These are phyloP conservation scores for Actinomortierella ambigua DNA, from an alignment of 371 early-diverging fungal genomes.

Conservation along the genomic window DNA sequence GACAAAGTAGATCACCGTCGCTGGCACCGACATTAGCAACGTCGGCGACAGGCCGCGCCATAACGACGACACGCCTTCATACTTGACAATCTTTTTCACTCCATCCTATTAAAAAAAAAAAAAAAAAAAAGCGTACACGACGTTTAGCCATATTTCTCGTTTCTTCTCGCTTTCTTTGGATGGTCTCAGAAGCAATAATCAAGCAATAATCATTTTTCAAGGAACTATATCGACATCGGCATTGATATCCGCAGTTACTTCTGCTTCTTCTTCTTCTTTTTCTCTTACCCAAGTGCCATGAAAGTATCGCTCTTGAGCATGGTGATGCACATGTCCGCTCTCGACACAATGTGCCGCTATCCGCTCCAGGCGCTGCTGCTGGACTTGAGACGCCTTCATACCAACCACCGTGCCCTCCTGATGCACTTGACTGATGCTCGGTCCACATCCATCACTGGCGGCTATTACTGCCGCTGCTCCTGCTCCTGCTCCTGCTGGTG, in stretches of 20 bases:
- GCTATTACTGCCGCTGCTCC: slow-evolving; percentile 18
- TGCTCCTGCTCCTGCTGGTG: slow-evolving; percentile 17
- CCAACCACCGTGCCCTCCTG: slow-evolving; percentile 37
- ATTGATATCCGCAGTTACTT: slow-evolving; percentile 3
- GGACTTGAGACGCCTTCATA: slow-evolving; percentile 27
- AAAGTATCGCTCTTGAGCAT: slow-evolving; percentile 35
- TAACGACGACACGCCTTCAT: slow-evolving; percentile 79
- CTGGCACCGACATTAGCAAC: slow-evolving; percentile 87
- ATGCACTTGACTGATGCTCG: slow-evolving; percentile 37
- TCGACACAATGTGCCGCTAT: slow-evolving; percentile 40
- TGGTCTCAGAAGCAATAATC: no score
- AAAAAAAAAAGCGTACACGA: no score
- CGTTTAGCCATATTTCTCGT: no score
- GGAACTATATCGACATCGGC: no score
- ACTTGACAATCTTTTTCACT: slow-evolving; percentile 73
- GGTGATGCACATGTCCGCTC: slow-evolving; percentile 24
- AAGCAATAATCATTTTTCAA: no score
- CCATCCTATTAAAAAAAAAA: slow-evolving; percentile 65
- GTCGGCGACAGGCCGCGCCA: slow-evolving; percentile 93
- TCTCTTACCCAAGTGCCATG: slow-evolving; percentile 45
- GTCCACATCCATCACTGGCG: slow-evolving; percentile 28
- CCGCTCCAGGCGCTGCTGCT: slow-evolving; percentile 35
- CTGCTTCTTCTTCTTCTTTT: neutral
- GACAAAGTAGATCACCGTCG: slow-evolving; percentile 92
- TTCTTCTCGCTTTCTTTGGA: no score